These are phyloP conservation scores for Globisporangium paroecandrum DNA, from an alignment of 352 stramenopile species.

Conservation along the genomic window DNA sequence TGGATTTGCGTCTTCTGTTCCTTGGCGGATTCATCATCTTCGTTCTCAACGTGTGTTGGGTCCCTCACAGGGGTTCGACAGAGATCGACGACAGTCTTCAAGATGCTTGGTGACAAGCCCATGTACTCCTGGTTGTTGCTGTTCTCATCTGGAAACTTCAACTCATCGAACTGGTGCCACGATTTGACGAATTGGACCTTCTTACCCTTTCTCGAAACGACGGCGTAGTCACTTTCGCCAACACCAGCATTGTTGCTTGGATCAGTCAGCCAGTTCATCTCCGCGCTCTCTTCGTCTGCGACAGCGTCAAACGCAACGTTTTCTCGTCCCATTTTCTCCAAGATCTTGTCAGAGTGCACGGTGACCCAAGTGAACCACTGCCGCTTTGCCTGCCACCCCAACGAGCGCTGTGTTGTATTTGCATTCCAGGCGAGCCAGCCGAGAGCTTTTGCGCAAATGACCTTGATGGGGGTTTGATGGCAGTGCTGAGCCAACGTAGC, in stretches of 20 bases:
- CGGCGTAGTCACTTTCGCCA: conserved; percentile 33
- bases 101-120: conserved; percentile 42
- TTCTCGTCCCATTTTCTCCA: conserved; percentile 26
- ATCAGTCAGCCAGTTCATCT: conserved; percentile 64
- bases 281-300: conserved; percentile 28
- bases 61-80: conserved; percentile 14
- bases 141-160: conserved; percentile 39
- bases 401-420: conserved; percentile 43
- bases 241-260: conserved; percentile 27
- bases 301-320: conserved; percentile 49
- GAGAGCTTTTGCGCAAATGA: conserved; percentile 48
- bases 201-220: conserved; percentile 24
- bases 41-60: not conserved
- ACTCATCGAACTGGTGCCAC: conserved; percentile 57
- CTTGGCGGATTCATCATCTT: conserved; percentile 5
- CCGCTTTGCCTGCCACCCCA: conserved; percentile 68
- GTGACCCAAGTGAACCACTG: conserved; percentile 60
- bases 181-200: conserved; percentile 47
- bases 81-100: conserved; percentile 53
- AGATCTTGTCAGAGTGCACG: conserved; percentile 29
- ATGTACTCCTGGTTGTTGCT: conserved; percentile 64
- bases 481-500: conserved; percentile 40
- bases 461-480: conserved; percentile 31
- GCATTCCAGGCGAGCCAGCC: conserved; percentile 67
- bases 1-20: conserved; percentile 28